Percentiles rank a stretch among this genome's conserved stretches.
Evolutionary conservation across 2,329 filamentous ascomycete genomes (phyloP).

Genomic region (Pseudogymnoascus sp.): DNA sequence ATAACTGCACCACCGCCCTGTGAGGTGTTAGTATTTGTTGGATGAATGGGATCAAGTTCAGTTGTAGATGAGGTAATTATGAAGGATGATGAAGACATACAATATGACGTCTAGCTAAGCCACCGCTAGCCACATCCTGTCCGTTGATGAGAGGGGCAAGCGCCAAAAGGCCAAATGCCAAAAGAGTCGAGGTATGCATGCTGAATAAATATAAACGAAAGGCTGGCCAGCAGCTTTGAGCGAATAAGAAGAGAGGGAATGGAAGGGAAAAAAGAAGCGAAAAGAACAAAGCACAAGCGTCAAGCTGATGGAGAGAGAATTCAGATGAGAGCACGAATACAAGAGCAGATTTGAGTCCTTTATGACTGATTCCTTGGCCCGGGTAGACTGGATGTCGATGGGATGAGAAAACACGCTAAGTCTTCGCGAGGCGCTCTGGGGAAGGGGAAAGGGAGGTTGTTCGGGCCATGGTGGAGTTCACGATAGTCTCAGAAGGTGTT

Average conservation of each 20-base stretch:
- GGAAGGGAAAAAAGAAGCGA: conserved; percentile 1
- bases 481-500: conserved; percentile 5
- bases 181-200: conserved; percentile 23
- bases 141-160: conserved; percentile 22
- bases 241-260: conserved; percentile 19
- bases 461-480: neutral
- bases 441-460: neutral
- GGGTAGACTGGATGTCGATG: conserved; percentile 14
- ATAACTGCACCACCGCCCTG: conserved; percentile 11
- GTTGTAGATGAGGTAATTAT: no score
- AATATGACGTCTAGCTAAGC: conserved; percentile 17
- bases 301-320: conserved; percentile 14
- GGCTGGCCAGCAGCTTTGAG: conserved; percentile 25
- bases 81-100: conserved; percentile 9
- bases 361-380: conserved; percentile 16
- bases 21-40: conserved; percentile 10
- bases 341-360: conserved; percentile 13
- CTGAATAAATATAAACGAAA: conserved; percentile 20
- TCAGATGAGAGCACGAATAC: conserved; percentile 15
- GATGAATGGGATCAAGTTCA: neutral
- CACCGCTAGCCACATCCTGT: conserved; percentile 11
- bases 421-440: neutral
- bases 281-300: conserved; percentile 14
- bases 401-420: conserved; percentile 14
- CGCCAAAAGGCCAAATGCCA: conserved; percentile 24